These are phyloP conservation scores for Neurospora sp. DNA, from an alignment of 495 filamentous ascomycete species.

Conservation along the genomic window DNA sequence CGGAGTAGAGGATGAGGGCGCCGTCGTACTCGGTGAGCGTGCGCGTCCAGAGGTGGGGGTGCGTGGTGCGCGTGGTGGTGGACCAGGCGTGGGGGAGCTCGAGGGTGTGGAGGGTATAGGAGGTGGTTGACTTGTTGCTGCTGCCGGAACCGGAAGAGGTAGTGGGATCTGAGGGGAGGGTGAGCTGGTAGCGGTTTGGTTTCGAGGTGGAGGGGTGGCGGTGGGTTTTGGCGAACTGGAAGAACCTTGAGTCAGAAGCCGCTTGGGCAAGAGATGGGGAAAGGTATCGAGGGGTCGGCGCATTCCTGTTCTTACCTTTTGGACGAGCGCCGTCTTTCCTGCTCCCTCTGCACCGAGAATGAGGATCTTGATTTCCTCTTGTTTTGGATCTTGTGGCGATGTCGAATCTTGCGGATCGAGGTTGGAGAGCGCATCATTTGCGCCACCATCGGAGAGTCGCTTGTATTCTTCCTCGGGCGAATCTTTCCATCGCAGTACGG, in stretches of 20 bases:
- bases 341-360: constrained; percentile 30
- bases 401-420: not conserved
- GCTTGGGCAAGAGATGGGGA: not conserved
- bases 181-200: constrained; percentile 23
- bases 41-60: constrained; percentile 15
- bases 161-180: constrained; percentile 15
- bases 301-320: constrained; percentile 17
- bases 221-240: not conserved
- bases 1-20: constrained; percentile 30
- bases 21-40: constrained; percentile 26
- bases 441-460: not conserved
- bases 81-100: constrained; percentile 23
- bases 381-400: not conserved
- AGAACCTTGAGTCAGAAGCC: not conserved
- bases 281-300: not conserved
- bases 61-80: not conserved
- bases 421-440: not conserved
- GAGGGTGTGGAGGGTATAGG: constrained; percentile 28
- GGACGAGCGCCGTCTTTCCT: constrained; percentile 35
- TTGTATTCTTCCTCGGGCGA: constrained; percentile 3
- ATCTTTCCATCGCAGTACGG: constrained; percentile 32
- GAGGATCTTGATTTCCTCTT: constrained; percentile 29
- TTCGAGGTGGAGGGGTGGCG: constrained; percentile 12
- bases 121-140: not conserved
- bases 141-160: not conserved